These are phyloP conservation scores for Protostelium mycophagum DNA, from an alignment of 78 protist genomes.

Conservation along the genomic window DNA sequence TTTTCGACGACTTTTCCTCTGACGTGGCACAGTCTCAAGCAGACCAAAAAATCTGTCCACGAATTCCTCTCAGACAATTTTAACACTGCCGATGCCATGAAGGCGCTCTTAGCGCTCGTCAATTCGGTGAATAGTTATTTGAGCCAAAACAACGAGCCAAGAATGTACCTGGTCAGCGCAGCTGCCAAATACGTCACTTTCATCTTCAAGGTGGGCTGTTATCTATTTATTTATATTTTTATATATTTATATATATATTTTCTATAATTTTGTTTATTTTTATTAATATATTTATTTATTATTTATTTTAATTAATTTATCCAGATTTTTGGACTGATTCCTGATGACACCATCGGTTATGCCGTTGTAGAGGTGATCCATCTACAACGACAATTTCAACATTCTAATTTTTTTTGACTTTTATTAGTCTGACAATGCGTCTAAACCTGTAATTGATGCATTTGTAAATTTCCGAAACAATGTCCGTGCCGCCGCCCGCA, in stretches of 20 bases:
- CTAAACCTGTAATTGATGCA: conserved; percentile 50
- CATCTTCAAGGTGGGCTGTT: conserved; percentile 12
- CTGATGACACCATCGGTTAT: conserved; percentile 22
- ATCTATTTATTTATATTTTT: neutral
- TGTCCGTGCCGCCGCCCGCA: conserved; percentile 28
- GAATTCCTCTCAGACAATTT: conserved; percentile 80
- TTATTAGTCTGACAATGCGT: conserved; percentile 16
- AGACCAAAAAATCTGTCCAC: conserved; percentile 43
- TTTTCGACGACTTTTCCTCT: no score
- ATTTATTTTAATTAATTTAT: no score
- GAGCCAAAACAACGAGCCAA: conserved; percentile 6
- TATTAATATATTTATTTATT: no score
- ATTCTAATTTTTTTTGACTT: neutral
- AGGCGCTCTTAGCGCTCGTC: conserved; percentile 29
- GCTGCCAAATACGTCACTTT: conserved; percentile 50
- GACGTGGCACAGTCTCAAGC: conserved; percentile 1
- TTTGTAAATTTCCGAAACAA: conserved; percentile 26
- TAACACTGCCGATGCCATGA: conserved; percentile 80
- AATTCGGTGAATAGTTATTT: conserved; percentile 45
- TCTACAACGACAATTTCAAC: neutral
- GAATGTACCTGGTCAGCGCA: conserved; percentile 14
- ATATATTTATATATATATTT: no score
- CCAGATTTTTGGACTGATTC: conserved; percentile 34
- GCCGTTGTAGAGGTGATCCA: neutral
- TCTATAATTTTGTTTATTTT: no score